These are phyloP conservation scores for Mangifera indica DNA, from an alignment of 345 rosid genomes.

Conservation along the genomic window DNA sequence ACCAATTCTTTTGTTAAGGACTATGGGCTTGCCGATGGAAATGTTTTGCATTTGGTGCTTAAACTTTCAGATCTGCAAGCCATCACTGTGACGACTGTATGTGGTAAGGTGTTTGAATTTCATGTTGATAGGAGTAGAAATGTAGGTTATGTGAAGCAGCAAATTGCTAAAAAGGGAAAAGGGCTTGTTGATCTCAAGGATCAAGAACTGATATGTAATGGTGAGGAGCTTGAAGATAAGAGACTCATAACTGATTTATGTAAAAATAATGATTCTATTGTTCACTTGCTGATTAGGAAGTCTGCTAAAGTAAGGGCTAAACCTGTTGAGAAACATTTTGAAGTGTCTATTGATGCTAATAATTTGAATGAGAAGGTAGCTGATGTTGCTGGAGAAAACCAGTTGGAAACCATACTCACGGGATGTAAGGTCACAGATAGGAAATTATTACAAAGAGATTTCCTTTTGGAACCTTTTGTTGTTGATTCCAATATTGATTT, in stretches of 20 bases:
- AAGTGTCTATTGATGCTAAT: constrained; percentile 46
- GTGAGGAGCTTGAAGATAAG: constrained; percentile 84
- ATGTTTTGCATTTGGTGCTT: constrained; percentile 61
- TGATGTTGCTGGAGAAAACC: constrained; percentile 25
- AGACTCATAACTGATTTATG: constrained; percentile 61
- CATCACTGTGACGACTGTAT: constrained; percentile 55
- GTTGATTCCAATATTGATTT: constrained; percentile 40
- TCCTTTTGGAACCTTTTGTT: constrained; percentile 58
- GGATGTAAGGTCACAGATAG: constrained; percentile 21
- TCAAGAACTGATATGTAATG: constrained; percentile 64
- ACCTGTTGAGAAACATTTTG: constrained; percentile 52
- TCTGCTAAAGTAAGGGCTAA: constrained; percentile 58
- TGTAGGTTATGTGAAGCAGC: constrained; percentile 75
- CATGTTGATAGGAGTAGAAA: constrained; percentile 59
- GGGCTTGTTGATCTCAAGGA: constrained; percentile 42
- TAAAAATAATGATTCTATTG: constrained; percentile 47
- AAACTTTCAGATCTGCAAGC: constrained; percentile 65
- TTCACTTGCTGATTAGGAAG: constrained; percentile 57
- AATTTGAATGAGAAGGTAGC: constrained; percentile 26
- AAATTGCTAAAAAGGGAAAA: constrained; percentile 52
- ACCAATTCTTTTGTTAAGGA: constrained; percentile 48
- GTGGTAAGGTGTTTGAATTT: constrained; percentile 65
- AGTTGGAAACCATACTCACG: constrained; percentile 16
- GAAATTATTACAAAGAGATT: constrained; percentile 29
- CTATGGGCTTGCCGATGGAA: constrained; percentile 60